A percentile compares a stretch with the other conserved stretches of the same genome.
Conservation (phyloP, 2,329 filamentous ascomycete species). For the Rutstroemia sp. region DNA sequence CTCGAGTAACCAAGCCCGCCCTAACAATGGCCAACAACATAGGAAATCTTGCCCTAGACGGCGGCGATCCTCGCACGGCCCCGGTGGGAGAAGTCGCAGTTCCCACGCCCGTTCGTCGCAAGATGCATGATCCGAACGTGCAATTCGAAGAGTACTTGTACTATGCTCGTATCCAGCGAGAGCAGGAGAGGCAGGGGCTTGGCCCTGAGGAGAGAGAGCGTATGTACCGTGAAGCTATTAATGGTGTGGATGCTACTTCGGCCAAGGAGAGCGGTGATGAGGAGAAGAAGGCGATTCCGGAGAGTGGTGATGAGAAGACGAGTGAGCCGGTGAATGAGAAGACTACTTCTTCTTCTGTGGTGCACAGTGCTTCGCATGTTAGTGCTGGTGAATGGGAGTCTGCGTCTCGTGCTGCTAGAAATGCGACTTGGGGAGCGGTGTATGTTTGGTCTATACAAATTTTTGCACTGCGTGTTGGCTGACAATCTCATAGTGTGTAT, state of each 20-base stretch:
- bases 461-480: background rate
- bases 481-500: constrained; percentile 22
- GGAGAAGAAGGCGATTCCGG: background rate
- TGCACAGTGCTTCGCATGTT: background rate
- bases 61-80: constrained; percentile 8
- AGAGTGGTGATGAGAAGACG: background rate
- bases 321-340: background rate
- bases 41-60: constrained; percentile 6
- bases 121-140: constrained; percentile 25
- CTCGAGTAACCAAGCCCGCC: background rate
- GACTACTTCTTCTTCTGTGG: background rate
- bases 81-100: background rate
- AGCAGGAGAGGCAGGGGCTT: constrained; percentile 18
- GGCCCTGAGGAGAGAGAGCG: constrained; percentile 15
- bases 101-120: constrained; percentile 1
- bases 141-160: constrained; percentile 30
- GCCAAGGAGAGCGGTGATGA: constrained; percentile 6
- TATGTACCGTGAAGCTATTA: constrained; percentile 14
- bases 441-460: constrained; percentile 21
- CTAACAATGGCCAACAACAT: constrained; percentile 6
- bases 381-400: constrained; percentile 35
- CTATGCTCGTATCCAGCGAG: constrained; percentile 27
- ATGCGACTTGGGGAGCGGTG: constrained; percentile 36
- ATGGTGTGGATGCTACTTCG: background rate
- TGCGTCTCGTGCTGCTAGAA: constrained; percentile 38